Base-by-base conservation (phyloP, 2,329 filamentous ascomycete species). In the Fusarium proliferatum region DNA sequence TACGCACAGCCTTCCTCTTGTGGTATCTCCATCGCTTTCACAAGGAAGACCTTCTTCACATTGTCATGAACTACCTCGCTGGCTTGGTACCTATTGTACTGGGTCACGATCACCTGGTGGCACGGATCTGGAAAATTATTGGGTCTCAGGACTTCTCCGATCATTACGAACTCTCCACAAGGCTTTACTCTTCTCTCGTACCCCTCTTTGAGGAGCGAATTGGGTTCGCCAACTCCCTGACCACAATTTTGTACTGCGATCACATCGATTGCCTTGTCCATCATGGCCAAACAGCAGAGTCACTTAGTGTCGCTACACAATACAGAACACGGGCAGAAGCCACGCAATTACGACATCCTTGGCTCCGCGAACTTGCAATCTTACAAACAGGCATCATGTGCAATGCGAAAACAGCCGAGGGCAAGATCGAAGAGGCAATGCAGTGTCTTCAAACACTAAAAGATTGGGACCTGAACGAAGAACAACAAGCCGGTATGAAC, bases 21-120 rank as follows among this genome's bases (percentile, higher is more conserved):
- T 81, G 80, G 79, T 82, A 81, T 33, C 81, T 82, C 23, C 75
- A 81, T 26, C 76, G 77, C 5, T 80, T 81, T 55, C 77, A 81
- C 64, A 79, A 80, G 34, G 76, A 80, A 15, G 80, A 81, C 60
- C 73, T 82, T 3, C 75, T 81, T 16, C 72, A 76, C 6, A 70
- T 82, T 19, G 79, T 82, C 23, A 73, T 81, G 56, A 75, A 80
- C 34, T 81, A 82, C 39, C 76, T 82, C 15, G 66, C 73, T 16
- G 74, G 71, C 23, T 63, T 82, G 36, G 74, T 82, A 7, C 77
- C 77, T 36, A 80, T 79, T 28, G 74, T 82, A 2, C 62, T 82
- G 12, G 79, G 79, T 2, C 74, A 68, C 11, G 60, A 77, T 42
- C 78, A 81, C 49, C 77, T 77, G 17, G 73, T 82, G 74, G 60